Evolutionary conservation across 495 filamentous ascomycete species (phyloP).

Genomic region (Hypoxylon intermedium): DNA sequence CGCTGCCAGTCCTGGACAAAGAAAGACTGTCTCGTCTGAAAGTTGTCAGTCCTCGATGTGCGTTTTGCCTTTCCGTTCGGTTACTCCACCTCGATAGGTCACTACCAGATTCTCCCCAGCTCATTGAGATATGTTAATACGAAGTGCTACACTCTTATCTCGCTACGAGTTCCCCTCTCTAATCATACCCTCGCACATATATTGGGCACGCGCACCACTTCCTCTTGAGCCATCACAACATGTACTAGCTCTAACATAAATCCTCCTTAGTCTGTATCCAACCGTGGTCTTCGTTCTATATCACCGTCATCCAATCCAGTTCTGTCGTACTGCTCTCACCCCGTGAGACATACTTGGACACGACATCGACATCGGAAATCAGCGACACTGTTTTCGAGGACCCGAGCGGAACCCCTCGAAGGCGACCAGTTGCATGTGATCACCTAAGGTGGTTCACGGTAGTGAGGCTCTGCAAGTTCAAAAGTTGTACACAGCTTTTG

Average conservation of each 20-base stretch:
- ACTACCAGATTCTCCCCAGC: constrained; percentile 17
- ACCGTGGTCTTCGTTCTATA: constrained; percentile 25
- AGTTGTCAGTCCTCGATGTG: constrained; percentile 35
- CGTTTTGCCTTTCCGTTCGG: constrained; percentile 30
- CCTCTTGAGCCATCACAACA: constrained; percentile 26
- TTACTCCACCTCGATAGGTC: constrained; percentile 30
- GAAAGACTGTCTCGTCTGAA: constrained; percentile 41
- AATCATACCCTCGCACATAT: constrained; percentile 38
- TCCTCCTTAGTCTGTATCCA: constrained; percentile 24
- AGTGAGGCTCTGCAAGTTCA: constrained; percentile 24
- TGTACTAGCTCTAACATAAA: constrained; percentile 36
- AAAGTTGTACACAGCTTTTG: constrained; percentile 1
- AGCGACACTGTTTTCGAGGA: constrained; percentile 22
- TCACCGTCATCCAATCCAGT: constrained; percentile 20
- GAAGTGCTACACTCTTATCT: constrained; percentile 39
- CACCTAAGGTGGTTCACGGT: constrained; percentile 10
- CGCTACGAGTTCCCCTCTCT: constrained; percentile 22
- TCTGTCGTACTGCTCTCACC: constrained; percentile 14
- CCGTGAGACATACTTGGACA: constrained; percentile 27
- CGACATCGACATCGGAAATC: constrained; percentile 30
- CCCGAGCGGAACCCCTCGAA: constrained; percentile 5
- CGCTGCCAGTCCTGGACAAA: constrained; percentile 38
- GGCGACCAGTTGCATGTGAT: constrained; percentile 27
- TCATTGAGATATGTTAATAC: constrained; percentile 28
- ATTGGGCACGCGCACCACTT: constrained; percentile 31